These are phyloP conservation scores for Cryphonectria carpinicola DNA, from an alignment of 2,329 filamentous ascomycete species.

Conservation along the genomic window DNA sequence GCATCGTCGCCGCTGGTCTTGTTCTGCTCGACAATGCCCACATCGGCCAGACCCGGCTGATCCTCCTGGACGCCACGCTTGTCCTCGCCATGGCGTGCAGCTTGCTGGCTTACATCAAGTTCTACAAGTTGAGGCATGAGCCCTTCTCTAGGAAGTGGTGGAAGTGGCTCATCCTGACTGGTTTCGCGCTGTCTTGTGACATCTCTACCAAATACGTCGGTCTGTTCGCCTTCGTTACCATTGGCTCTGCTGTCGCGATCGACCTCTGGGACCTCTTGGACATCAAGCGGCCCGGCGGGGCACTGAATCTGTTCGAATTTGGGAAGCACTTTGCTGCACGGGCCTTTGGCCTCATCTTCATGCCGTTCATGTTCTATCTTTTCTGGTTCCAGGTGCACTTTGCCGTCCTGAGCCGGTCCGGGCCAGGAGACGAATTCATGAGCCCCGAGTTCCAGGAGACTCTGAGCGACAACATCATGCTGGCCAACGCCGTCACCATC, in stretches of 20 bases:
- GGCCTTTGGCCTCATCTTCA: conserved; percentile 80
- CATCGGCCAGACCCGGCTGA: conserved; percentile 93
- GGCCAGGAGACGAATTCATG: conserved; percentile 98
- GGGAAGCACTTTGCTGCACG: conserved; percentile 89
- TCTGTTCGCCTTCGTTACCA: conserved; percentile 94
- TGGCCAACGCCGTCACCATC: conserved; percentile 81
- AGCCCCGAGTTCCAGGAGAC: conserved; percentile 97
- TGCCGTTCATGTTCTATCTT: conserved; percentile 96
- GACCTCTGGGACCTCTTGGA: conserved; percentile 95
- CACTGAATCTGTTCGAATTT: conserved; percentile 79
- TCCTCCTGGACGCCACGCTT: conserved; percentile 90
- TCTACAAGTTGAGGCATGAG: conserved; percentile 92
- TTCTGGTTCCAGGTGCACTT: conserved; percentile 99
- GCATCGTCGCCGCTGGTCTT: conserved; percentile 80
- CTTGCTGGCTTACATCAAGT: conserved; percentile 91
- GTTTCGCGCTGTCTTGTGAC: conserved; percentile 92
- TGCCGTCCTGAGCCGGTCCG: conserved; percentile 81
- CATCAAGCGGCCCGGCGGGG: conserved; percentile 80
- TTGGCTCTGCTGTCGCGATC: conserved; percentile 90
- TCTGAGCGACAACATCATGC: conserved; percentile 91
- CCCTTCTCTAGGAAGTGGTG: conserved; percentile 97
- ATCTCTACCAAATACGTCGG: conserved; percentile 99
- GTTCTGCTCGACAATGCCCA: conserved; percentile 97
- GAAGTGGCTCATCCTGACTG: conserved; percentile 98
- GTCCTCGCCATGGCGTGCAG: conserved; percentile 97